Conservation (phyloP, 2,329 filamentous ascomycete species). For the Curvularia sp. region DNA sequence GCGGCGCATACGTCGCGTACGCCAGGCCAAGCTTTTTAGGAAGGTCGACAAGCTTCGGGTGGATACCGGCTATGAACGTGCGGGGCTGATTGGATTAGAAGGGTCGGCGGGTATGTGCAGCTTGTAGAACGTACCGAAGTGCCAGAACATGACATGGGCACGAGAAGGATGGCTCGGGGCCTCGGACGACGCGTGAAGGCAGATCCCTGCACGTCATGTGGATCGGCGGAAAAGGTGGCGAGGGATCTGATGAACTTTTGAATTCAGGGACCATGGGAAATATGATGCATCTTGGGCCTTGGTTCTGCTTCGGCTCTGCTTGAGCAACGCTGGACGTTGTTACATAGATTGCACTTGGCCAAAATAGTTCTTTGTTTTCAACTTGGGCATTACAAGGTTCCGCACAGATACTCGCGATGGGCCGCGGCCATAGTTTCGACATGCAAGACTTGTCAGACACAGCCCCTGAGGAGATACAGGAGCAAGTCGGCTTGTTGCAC, state of each 20-base stretch:
- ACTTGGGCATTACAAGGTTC: no score
- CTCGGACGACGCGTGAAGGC: not conserved
- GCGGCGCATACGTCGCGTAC: not conserved
- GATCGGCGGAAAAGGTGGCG: not conserved
- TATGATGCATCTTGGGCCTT: not conserved
- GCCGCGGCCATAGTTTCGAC: conserved; percentile 15
- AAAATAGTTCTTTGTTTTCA: not conserved
- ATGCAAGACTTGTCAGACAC: conserved; percentile 15
- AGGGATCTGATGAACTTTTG: not conserved
- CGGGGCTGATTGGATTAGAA: conserved; percentile 24
- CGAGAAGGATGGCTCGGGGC: not conserved
- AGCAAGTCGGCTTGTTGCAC: conserved; percentile 32
- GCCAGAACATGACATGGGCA: conserved; percentile 8
- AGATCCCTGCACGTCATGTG: not conserved
- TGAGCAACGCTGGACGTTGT: conserved; percentile 5
- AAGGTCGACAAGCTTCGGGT: conserved; percentile 30
- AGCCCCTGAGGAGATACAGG: conserved; percentile 15
- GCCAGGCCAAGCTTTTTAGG: conserved; percentile 29
- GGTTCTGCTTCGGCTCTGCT: not conserved
- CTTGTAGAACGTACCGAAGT: conserved; percentile 3
- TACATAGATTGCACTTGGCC: not conserved
- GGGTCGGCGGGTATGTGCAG: conserved; percentile 1
- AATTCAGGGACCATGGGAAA: not conserved
- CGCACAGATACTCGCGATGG: not conserved
- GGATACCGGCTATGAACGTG: conserved; percentile 18